Evolutionary conservation across 192 early-diverging fungal genomes (phyloP).

Genomic region (Entomortierella lignicola): DNA sequence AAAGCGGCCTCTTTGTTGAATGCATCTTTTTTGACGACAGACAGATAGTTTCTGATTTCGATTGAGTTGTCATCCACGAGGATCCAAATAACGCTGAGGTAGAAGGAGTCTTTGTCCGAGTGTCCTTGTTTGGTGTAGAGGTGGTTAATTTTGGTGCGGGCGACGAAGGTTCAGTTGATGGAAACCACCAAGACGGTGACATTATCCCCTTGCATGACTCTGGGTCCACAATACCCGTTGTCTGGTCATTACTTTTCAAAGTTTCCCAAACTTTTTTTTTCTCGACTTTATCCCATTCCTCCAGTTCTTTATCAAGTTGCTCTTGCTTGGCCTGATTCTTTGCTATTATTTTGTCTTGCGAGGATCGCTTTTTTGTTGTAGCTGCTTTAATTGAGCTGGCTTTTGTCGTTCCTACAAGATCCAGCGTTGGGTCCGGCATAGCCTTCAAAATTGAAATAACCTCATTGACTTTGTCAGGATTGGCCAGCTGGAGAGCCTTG

Average conservation of each 20-base stretch:
- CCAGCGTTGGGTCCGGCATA: conserved; percentile 40
- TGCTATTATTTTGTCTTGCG: too few species aligned
- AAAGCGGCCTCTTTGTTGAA: conserved; percentile 13
- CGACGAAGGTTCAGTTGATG: not conserved
- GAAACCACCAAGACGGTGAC: conserved; percentile 6
- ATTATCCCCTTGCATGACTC: conserved; percentile 10
- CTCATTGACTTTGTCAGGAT: conserved; percentile 39
- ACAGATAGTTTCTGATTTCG: conserved; percentile 1
- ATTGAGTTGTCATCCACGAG: not conserved
- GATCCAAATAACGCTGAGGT: conserved; percentile 9
- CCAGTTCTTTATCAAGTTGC: conserved; percentile 18
- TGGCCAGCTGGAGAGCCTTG: conserved; percentile 28
- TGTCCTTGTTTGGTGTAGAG: not conserved
- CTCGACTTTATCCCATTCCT: conserved; percentile 42
- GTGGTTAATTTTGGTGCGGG: not conserved
- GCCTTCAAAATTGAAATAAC: conserved; percentile 37
- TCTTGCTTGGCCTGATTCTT: not conserved
- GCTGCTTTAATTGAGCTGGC: not conserved
- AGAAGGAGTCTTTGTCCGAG: not conserved
- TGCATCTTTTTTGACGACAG: not conserved
- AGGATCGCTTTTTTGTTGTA: too few species aligned
- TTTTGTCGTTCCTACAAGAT: not conserved
- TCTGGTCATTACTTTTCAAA: conserved; percentile 40
- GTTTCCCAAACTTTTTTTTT: conserved; percentile 17
- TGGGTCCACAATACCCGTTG: conserved; percentile 24